Percentiles rank a stretch among this genome's conserved stretches.
phyloP scores from a whole-genome alignment of 2,329 filamentous ascomycete species.

The Xylaria sp. region DNA sequence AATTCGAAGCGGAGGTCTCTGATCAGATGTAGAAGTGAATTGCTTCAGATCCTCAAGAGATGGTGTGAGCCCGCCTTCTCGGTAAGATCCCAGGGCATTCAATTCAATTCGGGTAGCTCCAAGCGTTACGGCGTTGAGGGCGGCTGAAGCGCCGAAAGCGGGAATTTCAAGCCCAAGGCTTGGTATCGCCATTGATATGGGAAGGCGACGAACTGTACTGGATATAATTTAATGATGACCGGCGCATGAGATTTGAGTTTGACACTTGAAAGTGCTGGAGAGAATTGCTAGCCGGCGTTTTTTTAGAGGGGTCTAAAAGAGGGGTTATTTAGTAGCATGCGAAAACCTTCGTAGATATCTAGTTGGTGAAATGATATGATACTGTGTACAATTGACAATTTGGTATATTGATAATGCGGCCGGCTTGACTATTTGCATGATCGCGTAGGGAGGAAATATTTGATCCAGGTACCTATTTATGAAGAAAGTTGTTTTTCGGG shows the following conservation, averaged over 20 bases:
- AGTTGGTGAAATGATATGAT: background rate
- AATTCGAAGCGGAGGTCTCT: conserved; percentile 58
- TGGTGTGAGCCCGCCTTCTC: conserved; percentile 63
- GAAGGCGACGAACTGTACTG: background rate
- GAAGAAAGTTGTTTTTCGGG: background rate
- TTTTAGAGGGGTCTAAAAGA: background rate
- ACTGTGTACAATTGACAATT: background rate
- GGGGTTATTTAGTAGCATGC: background rate
- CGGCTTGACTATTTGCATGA: background rate
- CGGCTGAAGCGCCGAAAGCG: conserved; percentile 60
- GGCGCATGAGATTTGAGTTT: background rate
- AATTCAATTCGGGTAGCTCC: conserved; percentile 64
- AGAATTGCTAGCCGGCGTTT: too few species aligned
- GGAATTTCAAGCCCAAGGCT: conserved; percentile 60
- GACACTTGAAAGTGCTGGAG: background rate
- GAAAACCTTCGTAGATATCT: background rate
- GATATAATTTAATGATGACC: background rate
- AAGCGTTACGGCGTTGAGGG: conserved; percentile 52
- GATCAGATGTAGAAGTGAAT: conserved; percentile 35
- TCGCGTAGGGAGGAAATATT: background rate
- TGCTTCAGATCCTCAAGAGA: conserved; percentile 52
- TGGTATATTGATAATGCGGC: background rate
- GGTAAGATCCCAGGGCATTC: conserved; percentile 63
- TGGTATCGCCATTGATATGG: background rate
- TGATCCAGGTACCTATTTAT: background rate